Evolutionary conservation across 2,329 filamentous ascomycete species (phyloP).

Genomic region (Colletotrichum musae): DNA sequence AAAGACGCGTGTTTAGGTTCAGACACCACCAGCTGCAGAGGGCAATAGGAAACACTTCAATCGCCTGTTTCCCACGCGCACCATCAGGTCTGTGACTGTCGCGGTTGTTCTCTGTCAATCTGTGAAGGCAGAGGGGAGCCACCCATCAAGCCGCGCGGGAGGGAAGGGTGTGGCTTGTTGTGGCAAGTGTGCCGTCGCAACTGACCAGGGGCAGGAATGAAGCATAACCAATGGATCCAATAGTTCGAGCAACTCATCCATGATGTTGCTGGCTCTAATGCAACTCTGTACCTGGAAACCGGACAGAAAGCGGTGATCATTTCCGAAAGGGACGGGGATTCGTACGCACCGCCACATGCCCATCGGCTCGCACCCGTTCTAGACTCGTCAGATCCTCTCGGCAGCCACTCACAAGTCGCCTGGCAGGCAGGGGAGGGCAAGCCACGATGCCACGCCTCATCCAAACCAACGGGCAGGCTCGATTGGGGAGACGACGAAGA

Average conservation of each 20-base stretch:
- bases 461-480: slow-evolving; percentile 1
- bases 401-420: slow-evolving; percentile 20
- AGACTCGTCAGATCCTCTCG: slow-evolving; percentile 8
- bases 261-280: slow-evolving; percentile 16
- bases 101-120: neutral
- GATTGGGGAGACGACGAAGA: slow-evolving; percentile 5
- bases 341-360: slow-evolving; percentile 38
- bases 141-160: neutral
- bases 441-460: slow-evolving; percentile 27
- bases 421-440: slow-evolving; percentile 7
- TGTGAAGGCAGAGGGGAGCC: neutral
- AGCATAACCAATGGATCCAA: slow-evolving; percentile 23
- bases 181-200: slow-evolving; percentile 31
- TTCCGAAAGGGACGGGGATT: slow-evolving; percentile 34
- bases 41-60: slow-evolving; percentile 2
- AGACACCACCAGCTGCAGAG: slow-evolving; percentile 18
- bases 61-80: neutral
- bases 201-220: neutral
- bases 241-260: slow-evolving; percentile 15
- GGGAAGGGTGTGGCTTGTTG: slow-evolving; percentile 35
- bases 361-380: slow-evolving; percentile 11
- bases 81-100: neutral
- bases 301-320: slow-evolving; percentile 38
- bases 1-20: slow-evolving; percentile 28
- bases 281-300: slow-evolving; percentile 31